Percentiles rank a stretch among this genome's conserved stretches.
phyloP scores from a whole-genome alignment of 2,329 filamentous ascomycete species.

The Aspergillus quadrilineatus region DNA sequence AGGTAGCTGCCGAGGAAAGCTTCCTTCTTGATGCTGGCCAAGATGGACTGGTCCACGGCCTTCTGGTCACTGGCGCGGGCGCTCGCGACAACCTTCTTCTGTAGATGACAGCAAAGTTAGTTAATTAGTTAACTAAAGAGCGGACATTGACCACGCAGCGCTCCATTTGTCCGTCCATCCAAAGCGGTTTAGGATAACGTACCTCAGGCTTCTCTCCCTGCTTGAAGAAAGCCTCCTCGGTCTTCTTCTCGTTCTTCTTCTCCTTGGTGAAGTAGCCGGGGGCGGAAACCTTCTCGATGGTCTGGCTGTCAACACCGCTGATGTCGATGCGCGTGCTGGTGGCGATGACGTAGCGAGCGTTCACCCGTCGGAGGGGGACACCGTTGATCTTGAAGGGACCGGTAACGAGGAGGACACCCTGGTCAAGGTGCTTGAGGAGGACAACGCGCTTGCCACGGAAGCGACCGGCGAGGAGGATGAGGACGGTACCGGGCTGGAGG shows the following conservation, averaged over 20 bases:
- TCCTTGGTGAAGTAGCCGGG: conserved; percentile 95
- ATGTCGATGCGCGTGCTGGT: conserved; percentile 58
- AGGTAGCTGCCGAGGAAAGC: conserved; percentile 92
- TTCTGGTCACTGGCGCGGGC: conserved; percentile 96
- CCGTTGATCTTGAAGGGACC: conserved; percentile 99
- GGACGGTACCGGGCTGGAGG: conserved; percentile 90
- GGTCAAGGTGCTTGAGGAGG: conserved; percentile 94
- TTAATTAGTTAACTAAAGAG: not conserved
- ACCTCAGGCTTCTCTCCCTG: conserved; percentile 98
- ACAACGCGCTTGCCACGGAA: conserved; percentile 99
- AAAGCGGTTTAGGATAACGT: conserved; percentile 40
- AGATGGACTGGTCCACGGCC: conserved; percentile 92
- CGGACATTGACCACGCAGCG: not conserved
- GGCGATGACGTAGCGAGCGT: conserved; percentile 52
- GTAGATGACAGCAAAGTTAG: conserved; percentile 29
- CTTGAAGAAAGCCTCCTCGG: conserved; percentile 99
- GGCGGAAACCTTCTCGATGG: conserved; percentile 80
- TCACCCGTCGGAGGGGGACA: conserved; percentile 82
- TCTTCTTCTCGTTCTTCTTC: conserved; percentile 88
- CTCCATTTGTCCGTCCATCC: not conserved
- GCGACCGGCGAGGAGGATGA: conserved; percentile 98
- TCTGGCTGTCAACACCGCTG: conserved; percentile 70
- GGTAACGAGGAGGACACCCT: conserved; percentile 98
- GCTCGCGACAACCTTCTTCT: conserved; percentile 97
- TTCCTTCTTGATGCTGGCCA: conserved; percentile 98